These are phyloP conservation scores for Petunia hybrid DNA, from an alignment of 305 asterid species.

Conservation along the genomic window DNA sequence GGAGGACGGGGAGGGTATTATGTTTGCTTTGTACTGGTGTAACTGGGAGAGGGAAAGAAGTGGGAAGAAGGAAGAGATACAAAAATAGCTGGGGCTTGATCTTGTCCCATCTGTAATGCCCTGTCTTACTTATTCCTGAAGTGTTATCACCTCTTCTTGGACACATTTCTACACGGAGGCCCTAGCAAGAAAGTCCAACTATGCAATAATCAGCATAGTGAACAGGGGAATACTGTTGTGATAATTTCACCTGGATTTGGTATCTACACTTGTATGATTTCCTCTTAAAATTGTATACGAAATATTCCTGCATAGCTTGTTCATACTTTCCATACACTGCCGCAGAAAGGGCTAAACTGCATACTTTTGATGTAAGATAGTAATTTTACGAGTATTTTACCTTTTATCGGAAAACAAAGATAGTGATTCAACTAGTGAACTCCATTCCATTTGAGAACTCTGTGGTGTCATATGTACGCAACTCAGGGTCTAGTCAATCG, in stretches of 20 bases:
- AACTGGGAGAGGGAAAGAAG: conserved; percentile 9
- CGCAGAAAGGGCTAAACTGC: neutral
- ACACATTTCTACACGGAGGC: neutral
- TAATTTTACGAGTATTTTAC: neutral
- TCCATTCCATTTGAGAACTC: conserved; percentile 5
- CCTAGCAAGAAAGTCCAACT: neutral
- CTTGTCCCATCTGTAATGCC: neutral
- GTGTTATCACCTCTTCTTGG: conserved; percentile 3
- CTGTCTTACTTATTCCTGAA: neutral
- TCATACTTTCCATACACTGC: neutral
- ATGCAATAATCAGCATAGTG: neutral
- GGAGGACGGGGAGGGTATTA: neutral
- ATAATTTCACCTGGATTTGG: conserved; percentile 22
- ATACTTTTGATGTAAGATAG: neutral
- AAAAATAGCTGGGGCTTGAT: neutral
- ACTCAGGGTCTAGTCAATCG: neutral
- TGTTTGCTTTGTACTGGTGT: conserved; percentile 4
- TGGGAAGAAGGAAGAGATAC: neutral
- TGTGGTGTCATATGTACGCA: neutral
- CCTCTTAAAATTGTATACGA: neutral
- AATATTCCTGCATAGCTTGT: neutral
- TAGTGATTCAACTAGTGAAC: neutral
- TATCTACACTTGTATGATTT: conserved; percentile 8
- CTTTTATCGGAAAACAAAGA: neutral
- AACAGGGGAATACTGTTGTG: neutral